Evolutionary conservation across 495 filamentous ascomycete species (phyloP).

Genomic region (Lasiosphaeria ovina): DNA sequence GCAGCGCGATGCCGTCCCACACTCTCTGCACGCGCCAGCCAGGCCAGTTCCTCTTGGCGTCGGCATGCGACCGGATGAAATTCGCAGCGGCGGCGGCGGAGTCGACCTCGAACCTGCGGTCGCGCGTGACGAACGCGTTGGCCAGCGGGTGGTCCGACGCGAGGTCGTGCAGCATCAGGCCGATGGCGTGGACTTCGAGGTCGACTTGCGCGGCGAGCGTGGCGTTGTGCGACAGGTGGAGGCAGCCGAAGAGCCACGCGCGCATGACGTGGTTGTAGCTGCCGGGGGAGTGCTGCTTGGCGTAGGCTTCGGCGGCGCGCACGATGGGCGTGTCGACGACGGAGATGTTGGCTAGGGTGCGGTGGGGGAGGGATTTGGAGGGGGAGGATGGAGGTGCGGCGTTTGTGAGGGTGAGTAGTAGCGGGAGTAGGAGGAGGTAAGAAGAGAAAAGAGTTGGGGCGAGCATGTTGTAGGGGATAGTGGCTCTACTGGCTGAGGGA

Average conservation of each 20-base stretch:
- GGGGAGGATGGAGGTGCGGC: no score
- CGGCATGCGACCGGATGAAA: slow-evolving; percentile 11
- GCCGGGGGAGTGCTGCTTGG: slow-evolving; percentile 32
- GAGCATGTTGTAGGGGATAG: no score
- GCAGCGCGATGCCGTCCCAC: slow-evolving; percentile 27
- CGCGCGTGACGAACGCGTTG: slow-evolving; percentile 27
- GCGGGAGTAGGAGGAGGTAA: no score
- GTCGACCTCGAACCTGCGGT: slow-evolving; percentile 42
- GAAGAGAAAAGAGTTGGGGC: no score
- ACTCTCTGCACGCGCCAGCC: slow-evolving; percentile 20
- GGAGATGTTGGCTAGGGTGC: slow-evolving; percentile 24
- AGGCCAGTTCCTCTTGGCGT: slow-evolving; percentile 16
- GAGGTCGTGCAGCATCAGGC: slow-evolving; percentile 35
- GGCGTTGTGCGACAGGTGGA: slow-evolving; percentile 39
- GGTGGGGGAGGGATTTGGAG: slow-evolving; percentile 8
- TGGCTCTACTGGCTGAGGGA: no score
- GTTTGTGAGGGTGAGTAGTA: no score
- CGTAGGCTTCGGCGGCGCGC: slow-evolving; percentile 39
- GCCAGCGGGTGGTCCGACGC: slow-evolving; percentile 25
- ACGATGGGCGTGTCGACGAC: slow-evolving; percentile 26
- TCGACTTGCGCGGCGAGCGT: slow-evolving; percentile 30
- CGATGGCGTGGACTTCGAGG: slow-evolving; percentile 36
- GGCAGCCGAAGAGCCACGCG: slow-evolving; percentile 41
- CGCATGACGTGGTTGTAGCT: slow-evolving; percentile 52
- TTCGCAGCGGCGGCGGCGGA: slow-evolving; percentile 15